Evolutionary conservation across 2,329 filamentous ascomycete genomes (phyloP), one percentile per base, ranked within the genome.

Genomic region (Botrytis sinoallii): DNA sequence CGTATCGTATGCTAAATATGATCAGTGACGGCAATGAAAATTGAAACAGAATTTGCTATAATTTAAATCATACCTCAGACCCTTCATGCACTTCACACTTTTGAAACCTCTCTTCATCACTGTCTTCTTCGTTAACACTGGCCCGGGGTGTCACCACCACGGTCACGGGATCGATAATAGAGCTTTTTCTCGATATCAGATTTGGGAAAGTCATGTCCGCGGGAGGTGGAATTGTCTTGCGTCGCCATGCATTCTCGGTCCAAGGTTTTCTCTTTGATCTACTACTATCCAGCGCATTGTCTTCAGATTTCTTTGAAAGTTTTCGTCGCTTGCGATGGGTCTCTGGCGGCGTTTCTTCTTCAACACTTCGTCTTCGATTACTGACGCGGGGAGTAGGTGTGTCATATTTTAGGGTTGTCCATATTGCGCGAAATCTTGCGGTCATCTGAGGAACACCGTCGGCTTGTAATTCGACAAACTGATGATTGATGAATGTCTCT

Each of bases 371-470:
- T 42, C 57, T 48, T 40, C 46, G 57, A 38, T 64, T 29, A 20
- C 32, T 40, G 35, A 52, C 52, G 42, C 48, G 66, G 4, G 66
- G 48, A 29, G 48, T 68, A 18, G 66, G 71, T 25, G 29, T 42
- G 55, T 65, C 65, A 55, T 73, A 69, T 25, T 64, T 60, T 22
- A 48, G 66, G 40, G 48, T 61, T 42, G 55, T 70, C 71, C 71
- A 73, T 32, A 70, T 52, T 55, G 61, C 60, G 20, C 71, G 65
- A 55, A 73, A 73, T 44, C 71, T 40, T 40, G 25, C 66, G 3
- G 66, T 73, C 66, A 73, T 73, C n/a, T 44, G 65, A 29, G 57
- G 65, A 22, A 57, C n/a, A 22, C 66, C 71, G 46, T 73, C 57
- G n/a, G 52, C 32, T 29, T 70, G 65, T 16, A 73, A 8, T 42